Evolutionary conservation across 2,329 filamentous ascomycete genomes (phyloP).

Genomic region (Curvularia eragrostidis): DNA sequence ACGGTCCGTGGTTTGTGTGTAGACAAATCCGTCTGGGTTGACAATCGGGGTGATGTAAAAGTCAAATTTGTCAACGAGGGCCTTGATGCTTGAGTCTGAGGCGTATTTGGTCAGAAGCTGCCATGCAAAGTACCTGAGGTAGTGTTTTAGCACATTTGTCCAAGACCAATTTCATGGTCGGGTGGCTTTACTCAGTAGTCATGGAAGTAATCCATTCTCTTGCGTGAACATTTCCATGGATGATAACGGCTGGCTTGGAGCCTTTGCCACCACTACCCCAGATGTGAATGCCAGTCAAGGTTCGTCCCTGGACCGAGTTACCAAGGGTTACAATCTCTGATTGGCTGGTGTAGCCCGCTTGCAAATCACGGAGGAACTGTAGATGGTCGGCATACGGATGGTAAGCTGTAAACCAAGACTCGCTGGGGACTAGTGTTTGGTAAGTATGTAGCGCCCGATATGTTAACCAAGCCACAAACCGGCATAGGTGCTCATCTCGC

Average conservation of each 20-base stretch:
- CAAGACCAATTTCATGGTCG: not conserved
- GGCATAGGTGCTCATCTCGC: slow-evolving; percentile 35
- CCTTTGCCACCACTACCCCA: slow-evolving; percentile 48
- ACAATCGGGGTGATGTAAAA: slow-evolving; percentile 42
- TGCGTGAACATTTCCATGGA: slow-evolving; percentile 47
- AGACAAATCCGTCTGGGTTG: slow-evolving; percentile 45
- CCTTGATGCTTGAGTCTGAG: slow-evolving; percentile 41
- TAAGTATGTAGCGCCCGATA: slow-evolving; percentile 7
- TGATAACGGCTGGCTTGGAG: slow-evolving; percentile 45
- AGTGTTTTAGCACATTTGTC: not conserved
- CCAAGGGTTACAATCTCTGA: slow-evolving; percentile 46
- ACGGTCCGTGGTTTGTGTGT: slow-evolving; percentile 49
- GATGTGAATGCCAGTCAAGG: slow-evolving; percentile 48
- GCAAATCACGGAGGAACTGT: slow-evolving; percentile 43
- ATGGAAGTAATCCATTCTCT: slow-evolving; percentile 48
- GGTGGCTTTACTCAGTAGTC: slow-evolving; percentile 28
- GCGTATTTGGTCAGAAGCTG: slow-evolving; percentile 47
- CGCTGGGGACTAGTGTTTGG: slow-evolving; percentile 34
- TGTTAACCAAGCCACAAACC: slow-evolving; percentile 26
- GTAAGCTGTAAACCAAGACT: slow-evolving; percentile 48
- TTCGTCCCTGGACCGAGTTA: slow-evolving; percentile 42
- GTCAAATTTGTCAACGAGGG: slow-evolving; percentile 47
- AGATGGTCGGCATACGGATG: slow-evolving; percentile 46
- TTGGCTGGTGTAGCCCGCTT: slow-evolving; percentile 40
- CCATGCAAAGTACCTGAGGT: slow-evolving; percentile 41